Evolutionary conservation across 306 rosid genomes (phyloP).

Genomic region (Dalbergia cochinchinensis): DNA sequence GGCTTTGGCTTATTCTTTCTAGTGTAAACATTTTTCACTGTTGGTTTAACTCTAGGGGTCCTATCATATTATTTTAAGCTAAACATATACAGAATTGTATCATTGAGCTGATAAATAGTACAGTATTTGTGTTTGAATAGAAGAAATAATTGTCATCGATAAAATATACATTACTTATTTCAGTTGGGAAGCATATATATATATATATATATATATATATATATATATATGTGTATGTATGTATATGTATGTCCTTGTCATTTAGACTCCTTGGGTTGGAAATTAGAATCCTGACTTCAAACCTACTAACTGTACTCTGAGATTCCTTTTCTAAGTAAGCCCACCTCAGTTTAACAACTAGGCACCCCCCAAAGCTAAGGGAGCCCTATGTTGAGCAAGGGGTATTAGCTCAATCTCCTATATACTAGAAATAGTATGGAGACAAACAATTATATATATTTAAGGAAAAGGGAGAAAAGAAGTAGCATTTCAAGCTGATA

Average conservation of each 20-base stretch:
- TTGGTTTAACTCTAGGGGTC: too few species aligned
- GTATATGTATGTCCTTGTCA: background rate
- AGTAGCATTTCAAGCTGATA: background rate
- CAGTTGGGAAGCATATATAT: background rate
- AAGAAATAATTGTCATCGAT: background rate
- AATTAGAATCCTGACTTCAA: conserved; percentile 1
- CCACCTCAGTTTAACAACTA: conserved; percentile 1
- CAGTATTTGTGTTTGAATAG: background rate
- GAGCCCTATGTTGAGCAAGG: background rate
- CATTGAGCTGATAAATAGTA: background rate
- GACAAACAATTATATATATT: background rate
- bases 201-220: too few species aligned
- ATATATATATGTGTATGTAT: too few species aligned
- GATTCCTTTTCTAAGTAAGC: background rate
- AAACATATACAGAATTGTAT: too few species aligned
- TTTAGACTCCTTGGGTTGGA: background rate
- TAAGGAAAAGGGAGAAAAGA: background rate
- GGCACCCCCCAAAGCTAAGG: conserved; percentile 1
- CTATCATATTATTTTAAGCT: background rate
- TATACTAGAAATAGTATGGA: background rate
- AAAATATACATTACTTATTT: background rate
- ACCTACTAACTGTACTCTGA: background rate
- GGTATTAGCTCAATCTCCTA: background rate
- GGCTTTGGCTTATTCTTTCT: too few species aligned
- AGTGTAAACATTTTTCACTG: too few species aligned